Evolutionary conservation across 768 basidiomycete species (phyloP).

Genomic region (Leccinum olivaceopallidum): DNA sequence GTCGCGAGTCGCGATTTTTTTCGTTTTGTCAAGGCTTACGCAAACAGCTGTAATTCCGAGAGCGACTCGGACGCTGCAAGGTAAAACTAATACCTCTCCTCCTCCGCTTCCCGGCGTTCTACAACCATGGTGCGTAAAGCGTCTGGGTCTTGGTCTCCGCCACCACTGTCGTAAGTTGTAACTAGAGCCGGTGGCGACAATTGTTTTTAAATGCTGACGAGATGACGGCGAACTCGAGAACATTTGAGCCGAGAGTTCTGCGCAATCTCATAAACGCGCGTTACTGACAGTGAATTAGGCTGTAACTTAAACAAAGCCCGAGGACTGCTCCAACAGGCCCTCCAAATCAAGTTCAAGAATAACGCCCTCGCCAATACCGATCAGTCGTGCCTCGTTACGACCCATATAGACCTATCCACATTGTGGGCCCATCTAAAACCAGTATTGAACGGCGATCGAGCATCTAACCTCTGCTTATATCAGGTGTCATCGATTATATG

Average conservation of each 20-base stretch:
- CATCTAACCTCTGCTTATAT: not conserved
- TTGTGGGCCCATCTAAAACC: not conserved
- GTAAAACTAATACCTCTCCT: not conserved
- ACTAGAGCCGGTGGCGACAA: not conserved
- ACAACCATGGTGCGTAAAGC: constrained; percentile 9
- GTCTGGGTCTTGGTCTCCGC: not conserved
- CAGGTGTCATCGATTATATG: not conserved
- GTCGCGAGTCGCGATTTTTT: no score
- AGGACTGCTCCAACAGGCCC: no score
- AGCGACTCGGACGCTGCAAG: not conserved
- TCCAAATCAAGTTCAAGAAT: constrained; percentile 2
- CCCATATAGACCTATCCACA: constrained; percentile 1
- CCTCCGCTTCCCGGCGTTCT: not conserved
- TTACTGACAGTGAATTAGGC: not conserved
- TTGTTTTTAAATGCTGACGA: not conserved
- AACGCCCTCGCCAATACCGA: not conserved
- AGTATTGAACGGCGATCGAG: not conserved
- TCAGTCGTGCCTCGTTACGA: constrained; percentile 1
- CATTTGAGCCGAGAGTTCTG: not conserved
- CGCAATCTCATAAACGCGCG: not conserved
- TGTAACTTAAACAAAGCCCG: no score
- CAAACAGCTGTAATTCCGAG: not conserved
- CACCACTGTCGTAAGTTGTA: not conserved
- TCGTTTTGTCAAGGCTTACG: no score
- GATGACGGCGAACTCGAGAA: constrained; percentile 1